A percentile compares a stretch with the other conserved stretches of the same genome.
Evolutionary conservation across 257 asterid species (phyloP).

Genomic region (Solanum microdontum): DNA sequence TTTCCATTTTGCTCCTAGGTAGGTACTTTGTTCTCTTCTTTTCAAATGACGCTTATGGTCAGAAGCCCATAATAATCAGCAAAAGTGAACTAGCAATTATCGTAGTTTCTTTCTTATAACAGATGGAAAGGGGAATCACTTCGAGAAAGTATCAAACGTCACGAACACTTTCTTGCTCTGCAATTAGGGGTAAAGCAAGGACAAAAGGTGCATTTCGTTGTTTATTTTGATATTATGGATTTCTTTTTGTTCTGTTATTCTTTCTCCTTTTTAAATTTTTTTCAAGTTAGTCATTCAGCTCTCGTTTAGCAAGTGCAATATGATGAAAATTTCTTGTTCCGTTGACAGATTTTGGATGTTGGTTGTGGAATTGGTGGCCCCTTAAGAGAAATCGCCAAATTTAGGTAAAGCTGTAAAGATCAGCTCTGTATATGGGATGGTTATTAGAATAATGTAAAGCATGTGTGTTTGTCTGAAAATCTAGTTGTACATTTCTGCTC

Average conservation of each 20-base stretch:
- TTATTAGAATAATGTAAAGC: background rate
- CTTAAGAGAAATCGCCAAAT: conserved; percentile 6
- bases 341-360: conserved; percentile 6
- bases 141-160: conserved; percentile 6
- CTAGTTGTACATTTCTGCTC: background rate
- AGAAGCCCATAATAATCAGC: background rate
- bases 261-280: background rate
- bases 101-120: background rate
- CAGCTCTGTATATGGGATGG: background rate
- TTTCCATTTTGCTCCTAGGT: conserved; percentile 11
- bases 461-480: background rate
- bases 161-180: conserved; percentile 8
- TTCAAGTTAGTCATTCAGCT: background rate
- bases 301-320: background rate
- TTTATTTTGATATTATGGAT: background rate
- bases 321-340: background rate
- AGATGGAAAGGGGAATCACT: conserved; percentile 14
- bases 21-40: background rate
- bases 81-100: background rate
- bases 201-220: conserved; percentile 1
- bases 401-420: background rate
- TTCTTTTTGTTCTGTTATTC: background rate
- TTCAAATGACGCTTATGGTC: background rate
- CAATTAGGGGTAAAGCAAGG: conserved; percentile 4
- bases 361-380: conserved; percentile 16